A percentile compares a stretch with the other conserved stretches of the same genome.
phyloP scores from a whole-genome alignment of 2,329 filamentous ascomycete genomes.

The Pseudohalonectria lignicola region DNA sequence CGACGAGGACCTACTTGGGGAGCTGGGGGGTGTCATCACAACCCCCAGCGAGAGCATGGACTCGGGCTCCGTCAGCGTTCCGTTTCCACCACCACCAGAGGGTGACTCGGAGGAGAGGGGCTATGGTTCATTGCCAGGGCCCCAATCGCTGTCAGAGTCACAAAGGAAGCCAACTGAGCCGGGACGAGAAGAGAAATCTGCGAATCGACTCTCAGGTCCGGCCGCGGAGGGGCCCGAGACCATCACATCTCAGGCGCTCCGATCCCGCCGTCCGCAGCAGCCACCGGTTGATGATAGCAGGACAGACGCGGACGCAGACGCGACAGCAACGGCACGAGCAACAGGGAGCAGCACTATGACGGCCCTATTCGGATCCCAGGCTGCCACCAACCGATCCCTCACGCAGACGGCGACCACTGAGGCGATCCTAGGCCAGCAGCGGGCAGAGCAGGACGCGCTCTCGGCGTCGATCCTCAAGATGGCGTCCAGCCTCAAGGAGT shows the following conservation, averaged over 20 bases:
- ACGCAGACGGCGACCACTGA: conserved; percentile 46
- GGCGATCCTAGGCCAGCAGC: conserved; percentile 63
- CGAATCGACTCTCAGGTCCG: no score
- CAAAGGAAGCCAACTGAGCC: no score
- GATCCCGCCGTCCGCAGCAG: conserved; percentile 11
- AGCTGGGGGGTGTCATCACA: conserved; percentile 37
- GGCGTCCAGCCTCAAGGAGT: conserved; percentile 66
- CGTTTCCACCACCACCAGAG: not conserved
- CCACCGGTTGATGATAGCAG: not conserved
- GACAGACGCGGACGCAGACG: not conserved
- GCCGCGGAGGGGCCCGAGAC: conserved; percentile 7
- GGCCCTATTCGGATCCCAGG: no score
- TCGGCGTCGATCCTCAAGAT: conserved; percentile 74
- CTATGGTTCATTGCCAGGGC: no score
- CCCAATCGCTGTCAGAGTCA: no score
- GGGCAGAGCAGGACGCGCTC: conserved; percentile 71
- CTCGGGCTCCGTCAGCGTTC: not conserved
- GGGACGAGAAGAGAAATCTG: no score
- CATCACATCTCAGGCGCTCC: conserved; percentile 21
- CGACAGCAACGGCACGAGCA: not conserved
- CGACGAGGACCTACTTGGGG: conserved; percentile 23
- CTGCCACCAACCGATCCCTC: no score
- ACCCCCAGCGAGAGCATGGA: conserved; percentile 42
- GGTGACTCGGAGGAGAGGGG: no score
- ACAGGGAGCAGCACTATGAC: no score